Conservation (phyloP, 2,329 filamentous ascomycete species). For the Fusarium chuoi region DNA sequence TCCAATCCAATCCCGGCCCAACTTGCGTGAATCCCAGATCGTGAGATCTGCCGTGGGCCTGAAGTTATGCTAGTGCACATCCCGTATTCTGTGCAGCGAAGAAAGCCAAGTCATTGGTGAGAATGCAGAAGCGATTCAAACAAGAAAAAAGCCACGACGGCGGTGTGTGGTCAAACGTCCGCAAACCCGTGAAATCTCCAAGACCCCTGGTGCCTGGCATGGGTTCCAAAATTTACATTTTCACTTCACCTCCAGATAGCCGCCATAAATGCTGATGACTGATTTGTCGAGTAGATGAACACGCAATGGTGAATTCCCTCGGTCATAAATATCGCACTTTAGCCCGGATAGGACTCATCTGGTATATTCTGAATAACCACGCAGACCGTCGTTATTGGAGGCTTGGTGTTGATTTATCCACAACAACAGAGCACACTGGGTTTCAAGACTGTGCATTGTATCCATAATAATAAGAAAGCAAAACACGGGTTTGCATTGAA, state of each 20-base stretch:
- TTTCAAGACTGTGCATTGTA: slow-evolving; percentile 2
- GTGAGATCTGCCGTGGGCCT: slow-evolving; percentile 33
- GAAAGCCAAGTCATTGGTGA: slow-evolving; percentile 26
- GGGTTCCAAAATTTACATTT: background rate
- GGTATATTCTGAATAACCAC: background rate
- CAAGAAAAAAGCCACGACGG: slow-evolving; percentile 26
- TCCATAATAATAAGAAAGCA: background rate
- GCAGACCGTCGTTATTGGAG: slow-evolving; percentile 17
- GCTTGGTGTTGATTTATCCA: slow-evolving; percentile 16
- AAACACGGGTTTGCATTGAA: slow-evolving; percentile 21
- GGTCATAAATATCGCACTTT: slow-evolving; percentile 2
- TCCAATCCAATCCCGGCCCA: slow-evolving; percentile 31
- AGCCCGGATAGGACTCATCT: background rate
- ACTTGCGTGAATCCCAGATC: slow-evolving; percentile 37
- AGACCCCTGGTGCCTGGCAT: slow-evolving; percentile 20
- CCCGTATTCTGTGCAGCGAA: slow-evolving; percentile 29
- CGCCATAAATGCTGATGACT: slow-evolving; percentile 16
- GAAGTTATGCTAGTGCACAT: slow-evolving; percentile 33
- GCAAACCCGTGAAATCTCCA: slow-evolving; percentile 30
- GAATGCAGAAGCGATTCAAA: slow-evolving; percentile 3
- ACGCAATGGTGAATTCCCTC: slow-evolving; percentile 6
- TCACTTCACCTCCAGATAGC: slow-evolving; percentile 18
- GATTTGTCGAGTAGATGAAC: slow-evolving; percentile 16
- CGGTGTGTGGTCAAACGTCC: slow-evolving; percentile 29
- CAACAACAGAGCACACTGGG: slow-evolving; percentile 24